A percentile compares a stretch with the other conserved stretches of the same genome.
phyloP scores from a whole-genome alignment of 495 filamentous ascomycete species.

The Penicillium paxilli region DNA sequence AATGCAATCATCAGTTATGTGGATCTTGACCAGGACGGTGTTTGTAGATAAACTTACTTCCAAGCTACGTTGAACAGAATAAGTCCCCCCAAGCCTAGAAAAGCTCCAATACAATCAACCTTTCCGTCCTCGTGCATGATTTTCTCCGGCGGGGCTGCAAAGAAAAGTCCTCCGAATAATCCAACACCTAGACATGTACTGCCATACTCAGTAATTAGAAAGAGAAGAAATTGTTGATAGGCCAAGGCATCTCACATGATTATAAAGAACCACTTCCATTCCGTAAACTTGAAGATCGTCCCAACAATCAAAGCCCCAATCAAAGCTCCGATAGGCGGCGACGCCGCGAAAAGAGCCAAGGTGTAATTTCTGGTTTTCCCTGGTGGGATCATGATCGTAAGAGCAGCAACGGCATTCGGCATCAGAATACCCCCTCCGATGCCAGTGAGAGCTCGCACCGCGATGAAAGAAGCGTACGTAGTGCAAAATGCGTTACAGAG shows the following conservation, averaged over 20 bases:
- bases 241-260: conserved; percentile 50
- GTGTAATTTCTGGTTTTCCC: conserved; percentile 47
- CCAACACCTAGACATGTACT: conserved; percentile 38
- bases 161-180: conserved; percentile 32
- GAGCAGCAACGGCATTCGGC: conserved; percentile 49
- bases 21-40: neutral
- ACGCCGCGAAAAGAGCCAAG: conserved; percentile 51
- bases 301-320: conserved; percentile 44
- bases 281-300: conserved; percentile 38
- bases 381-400: conserved; percentile 45
- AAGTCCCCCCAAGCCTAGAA: conserved; percentile 42
- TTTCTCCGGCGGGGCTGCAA: too few species aligned
- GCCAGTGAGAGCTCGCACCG: conserved; percentile 41
- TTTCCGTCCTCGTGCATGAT: conserved; percentile 42
- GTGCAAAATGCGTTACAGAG: conserved; percentile 42
- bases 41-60: conserved; percentile 40
- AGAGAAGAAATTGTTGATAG: neutral
- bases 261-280: conserved; percentile 54
- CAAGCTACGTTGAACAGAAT: conserved; percentile 57
- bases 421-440: conserved; percentile 47
- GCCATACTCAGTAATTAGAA: neutral
- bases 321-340: conserved; percentile 48
- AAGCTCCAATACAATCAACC: conserved; percentile 51
- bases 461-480: conserved; percentile 40
- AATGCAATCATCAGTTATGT: neutral